phyloP scores from a whole-genome alignment of 1,139 yeast species.

The Yamadazyma siamensis region DNA sequence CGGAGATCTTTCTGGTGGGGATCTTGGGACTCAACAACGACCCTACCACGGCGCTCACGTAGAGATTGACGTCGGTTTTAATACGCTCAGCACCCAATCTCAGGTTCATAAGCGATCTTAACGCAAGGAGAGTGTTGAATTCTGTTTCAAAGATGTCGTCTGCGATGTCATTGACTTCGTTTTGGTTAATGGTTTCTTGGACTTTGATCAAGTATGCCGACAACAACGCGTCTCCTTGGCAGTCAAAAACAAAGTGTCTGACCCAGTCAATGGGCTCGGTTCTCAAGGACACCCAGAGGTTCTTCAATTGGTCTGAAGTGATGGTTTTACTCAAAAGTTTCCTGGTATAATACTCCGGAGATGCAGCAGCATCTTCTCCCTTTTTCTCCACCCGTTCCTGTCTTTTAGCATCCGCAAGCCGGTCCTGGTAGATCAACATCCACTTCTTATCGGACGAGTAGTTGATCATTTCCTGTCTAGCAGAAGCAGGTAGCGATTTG shows the following conservation, averaged over 20 bases:
- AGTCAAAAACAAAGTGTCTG: constrained; percentile 63
- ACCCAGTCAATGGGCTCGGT: constrained; percentile 96
- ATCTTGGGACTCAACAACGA: constrained; percentile 56
- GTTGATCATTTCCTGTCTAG: constrained; percentile 73
- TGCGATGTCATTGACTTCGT: constrained; percentile 34
- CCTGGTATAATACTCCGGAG: constrained; percentile 79
- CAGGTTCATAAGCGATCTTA: constrained; percentile 49
- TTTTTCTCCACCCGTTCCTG: constrained; percentile 34
- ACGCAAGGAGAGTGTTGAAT: constrained; percentile 43
- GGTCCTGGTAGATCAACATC: constrained; percentile 88
- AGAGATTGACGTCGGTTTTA: constrained; percentile 37
- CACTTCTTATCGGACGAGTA: constrained; percentile 81
- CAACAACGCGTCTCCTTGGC: constrained; percentile 87
- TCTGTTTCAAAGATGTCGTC: constrained; percentile 49
- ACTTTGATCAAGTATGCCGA: constrained; percentile 38
- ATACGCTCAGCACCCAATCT: constrained; percentile 43
- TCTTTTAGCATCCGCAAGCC: constrained; percentile 69
- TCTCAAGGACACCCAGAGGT: constrained; percentile 85
- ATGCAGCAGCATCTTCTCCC: constrained; percentile 37
- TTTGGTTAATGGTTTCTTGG: constrained; percentile 34
- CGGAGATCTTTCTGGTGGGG: constrained; percentile 73
- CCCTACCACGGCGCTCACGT: constrained; percentile 43
- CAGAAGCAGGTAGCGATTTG: constrained; percentile 71
- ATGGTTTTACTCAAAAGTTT: constrained; percentile 69
- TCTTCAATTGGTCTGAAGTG: constrained; percentile 68